Conservation (phyloP, 202 grass and related monocot species). For the Saccharum hybrid region DNA sequence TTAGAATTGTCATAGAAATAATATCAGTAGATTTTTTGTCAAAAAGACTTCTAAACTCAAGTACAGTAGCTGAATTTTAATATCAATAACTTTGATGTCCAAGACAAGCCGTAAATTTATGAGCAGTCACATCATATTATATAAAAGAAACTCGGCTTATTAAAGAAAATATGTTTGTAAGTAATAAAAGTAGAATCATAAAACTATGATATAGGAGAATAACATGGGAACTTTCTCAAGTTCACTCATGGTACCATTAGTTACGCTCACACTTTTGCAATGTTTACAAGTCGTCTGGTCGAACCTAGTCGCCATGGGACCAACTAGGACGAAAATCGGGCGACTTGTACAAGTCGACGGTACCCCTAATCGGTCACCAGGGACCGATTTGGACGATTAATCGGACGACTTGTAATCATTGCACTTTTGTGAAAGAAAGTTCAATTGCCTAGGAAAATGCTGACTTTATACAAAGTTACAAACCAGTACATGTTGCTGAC, state of each 20-base stretch:
- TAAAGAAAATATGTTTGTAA: background rate
- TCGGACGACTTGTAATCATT: no score
- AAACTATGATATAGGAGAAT: background rate
- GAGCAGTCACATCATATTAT: background rate
- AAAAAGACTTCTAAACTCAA: background rate
- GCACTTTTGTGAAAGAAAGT: background rate
- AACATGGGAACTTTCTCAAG: slow-evolving; percentile 11
- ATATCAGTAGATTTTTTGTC: background rate
- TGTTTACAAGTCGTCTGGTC: no score
- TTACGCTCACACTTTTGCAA: background rate
- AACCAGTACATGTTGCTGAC: background rate
- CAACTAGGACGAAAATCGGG: no score
- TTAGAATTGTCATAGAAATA: slow-evolving; percentile 20
- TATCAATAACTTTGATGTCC: background rate
- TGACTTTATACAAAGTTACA: slow-evolving; percentile 3
- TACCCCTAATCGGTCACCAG: no score
- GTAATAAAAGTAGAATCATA: background rate
- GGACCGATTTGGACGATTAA: no score
- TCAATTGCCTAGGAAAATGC: background rate
- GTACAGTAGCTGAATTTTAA: background rate
- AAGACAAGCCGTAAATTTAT: slow-evolving; percentile 4
- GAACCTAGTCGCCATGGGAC: no score
- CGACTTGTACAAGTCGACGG: no score
- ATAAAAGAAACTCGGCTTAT: background rate
- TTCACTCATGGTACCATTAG: background rate